phyloP scores from a whole-genome alignment of 2,329 filamentous ascomycete genomes.

The Fusarium decemcellulare region DNA sequence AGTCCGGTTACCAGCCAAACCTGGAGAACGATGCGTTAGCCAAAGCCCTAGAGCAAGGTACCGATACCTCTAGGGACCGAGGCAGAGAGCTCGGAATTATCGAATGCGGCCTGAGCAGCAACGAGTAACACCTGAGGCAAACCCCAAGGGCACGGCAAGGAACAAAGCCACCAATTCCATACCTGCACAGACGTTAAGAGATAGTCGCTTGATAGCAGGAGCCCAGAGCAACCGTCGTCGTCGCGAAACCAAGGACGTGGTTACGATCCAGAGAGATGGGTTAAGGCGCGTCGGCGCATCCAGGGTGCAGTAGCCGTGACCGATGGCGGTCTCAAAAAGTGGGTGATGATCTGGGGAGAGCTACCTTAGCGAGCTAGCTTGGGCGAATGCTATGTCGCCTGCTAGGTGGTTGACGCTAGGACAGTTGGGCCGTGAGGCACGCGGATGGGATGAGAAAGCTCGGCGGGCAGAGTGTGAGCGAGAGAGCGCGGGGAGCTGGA shows the following conservation, averaged over 20 bases:
- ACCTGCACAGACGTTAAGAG: slow-evolving; percentile 18
- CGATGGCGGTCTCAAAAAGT: slow-evolving; percentile 32
- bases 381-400: slow-evolving; percentile 40
- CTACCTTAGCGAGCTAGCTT: slow-evolving; percentile 40
- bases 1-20: slow-evolving; percentile 42
- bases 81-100: slow-evolving; percentile 34
- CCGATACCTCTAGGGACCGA: slow-evolving; percentile 38
- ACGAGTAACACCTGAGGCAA: slow-evolving; percentile 20
- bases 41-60: slow-evolving; percentile 43
- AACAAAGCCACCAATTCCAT: slow-evolving; percentile 1
- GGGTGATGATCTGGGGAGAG: slow-evolving; percentile 45
- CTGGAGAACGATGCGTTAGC: slow-evolving; percentile 42
- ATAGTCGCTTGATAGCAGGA: neutral
- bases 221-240: slow-evolving; percentile 1
- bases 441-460: slow-evolving; percentile 22
- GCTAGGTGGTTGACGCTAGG: slow-evolving; percentile 41
- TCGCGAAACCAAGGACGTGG: slow-evolving; percentile 19
- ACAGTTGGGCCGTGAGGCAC: slow-evolving; percentile 32
- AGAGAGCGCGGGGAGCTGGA: slow-evolving; percentile 25
- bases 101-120: slow-evolving; percentile 29
- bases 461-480: slow-evolving; percentile 17
- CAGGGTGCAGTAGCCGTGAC: slow-evolving; percentile 23
- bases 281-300: slow-evolving; percentile 21
- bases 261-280: slow-evolving; percentile 13
- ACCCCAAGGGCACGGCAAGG: slow-evolving; percentile 5